Base-by-base conservation (phyloP, 257 asterid genomes). In the Echium plantagineum region DNA sequence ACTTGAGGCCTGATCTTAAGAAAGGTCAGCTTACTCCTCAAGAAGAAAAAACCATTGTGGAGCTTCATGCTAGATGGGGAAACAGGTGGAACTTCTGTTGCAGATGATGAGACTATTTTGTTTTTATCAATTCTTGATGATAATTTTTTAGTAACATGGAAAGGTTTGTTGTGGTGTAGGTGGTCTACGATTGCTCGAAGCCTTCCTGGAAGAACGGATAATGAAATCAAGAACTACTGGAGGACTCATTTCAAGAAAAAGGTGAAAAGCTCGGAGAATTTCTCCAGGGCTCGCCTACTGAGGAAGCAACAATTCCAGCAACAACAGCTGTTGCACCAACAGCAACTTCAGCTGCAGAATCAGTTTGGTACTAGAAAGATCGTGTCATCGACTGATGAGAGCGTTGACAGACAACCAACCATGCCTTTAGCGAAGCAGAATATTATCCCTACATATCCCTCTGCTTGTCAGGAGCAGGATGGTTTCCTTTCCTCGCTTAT, bases 1-100 rank as follows among this genome's bases (percentile, higher is more conserved):
- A 90, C 76, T 64, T 90, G 83, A 82, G 95, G 84, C 97, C 97
- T 31, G 97, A 86, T 64, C 79, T 90, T n/a, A 90, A 90, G 78
- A 90, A 79, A 63, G 95, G 94, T 0, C 93, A 90, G 71, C 86
- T 90, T 22, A 90, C 94, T 52, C 94, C 97, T 47, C 67, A 83
- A 55, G 97, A 90, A 73, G 94, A 90, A 52, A 84, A 77, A 52
- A 42, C 84, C 42, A 90, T 90, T 51, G 67, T 81, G 51, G 94
- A 90, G 61, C 78, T 90, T 3, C 95, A 90, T 78, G 88, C 93
- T 58, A 75, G 73, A 65, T 90, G 97, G 95, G 97, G 97, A 2
- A 90, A 90, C 72, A 90, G 97, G 97, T 89, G 18, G 69, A 63
- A 46, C 0, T n/a, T 42, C 10, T 24, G 19, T 47, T 13, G 0